These are phyloP conservation scores for Salix koriyanagi DNA, from an alignment of 345 rosid genomes.

Conservation along the genomic window DNA sequence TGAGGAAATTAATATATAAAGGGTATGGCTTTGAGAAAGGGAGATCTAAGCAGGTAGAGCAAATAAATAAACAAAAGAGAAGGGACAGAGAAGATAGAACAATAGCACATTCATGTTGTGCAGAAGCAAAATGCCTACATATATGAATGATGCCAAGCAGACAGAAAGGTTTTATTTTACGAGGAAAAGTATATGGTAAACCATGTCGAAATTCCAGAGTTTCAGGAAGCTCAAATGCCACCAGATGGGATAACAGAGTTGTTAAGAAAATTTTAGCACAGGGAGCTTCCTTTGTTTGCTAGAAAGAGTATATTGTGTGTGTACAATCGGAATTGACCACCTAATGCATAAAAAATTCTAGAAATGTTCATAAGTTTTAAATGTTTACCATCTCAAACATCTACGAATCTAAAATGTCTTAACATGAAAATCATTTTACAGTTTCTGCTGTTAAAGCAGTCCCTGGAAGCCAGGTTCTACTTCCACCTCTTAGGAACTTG, in stretches of 20 bases:
- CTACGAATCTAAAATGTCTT: neutral
- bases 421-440: neutral
- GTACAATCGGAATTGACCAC: neutral
- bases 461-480: neutral
- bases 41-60: neutral
- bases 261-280: neutral
- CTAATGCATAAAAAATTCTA: neutral
- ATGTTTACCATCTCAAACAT: neutral
- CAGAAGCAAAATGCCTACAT: neutral
- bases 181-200: neutral
- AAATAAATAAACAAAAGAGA: neutral
- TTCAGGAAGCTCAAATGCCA: neutral
- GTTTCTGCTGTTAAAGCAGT: neutral
- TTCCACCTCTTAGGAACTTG: neutral
- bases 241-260: neutral
- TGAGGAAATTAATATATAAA: too few relatives aligned
- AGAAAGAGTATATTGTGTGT: neutral
- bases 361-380: neutral
- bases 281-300: neutral
- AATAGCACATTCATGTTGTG: neutral
- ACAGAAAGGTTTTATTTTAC: neutral
- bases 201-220: neutral
- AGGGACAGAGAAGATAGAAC: neutral
- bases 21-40: neutral
- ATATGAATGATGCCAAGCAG: neutral